Evolutionary conservation across 257 asterid genomes (phyloP), one percentile per base, ranked within the genome.

Genomic region (Parsonsia alboflavescens): DNA sequence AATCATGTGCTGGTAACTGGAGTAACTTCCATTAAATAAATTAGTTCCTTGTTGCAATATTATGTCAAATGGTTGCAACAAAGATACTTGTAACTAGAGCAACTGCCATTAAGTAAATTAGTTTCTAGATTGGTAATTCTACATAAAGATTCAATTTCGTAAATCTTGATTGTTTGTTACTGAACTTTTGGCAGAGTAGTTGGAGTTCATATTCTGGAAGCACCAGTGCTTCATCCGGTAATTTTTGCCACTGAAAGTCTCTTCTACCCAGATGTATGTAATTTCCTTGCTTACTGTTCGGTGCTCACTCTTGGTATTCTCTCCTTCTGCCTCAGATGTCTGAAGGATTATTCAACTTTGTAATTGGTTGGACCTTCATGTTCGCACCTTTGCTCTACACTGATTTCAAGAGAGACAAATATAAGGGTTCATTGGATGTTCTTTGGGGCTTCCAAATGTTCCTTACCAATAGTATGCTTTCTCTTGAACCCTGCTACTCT

Each of bases 281-380:
- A 54, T 28, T 5, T 36, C 50, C 28, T 17, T 16, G 11, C 8
- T 76, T 78, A 0, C 28, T 76, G 56, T 21, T 2, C 33, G 5
- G 57, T 36, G 44, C 82, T 82, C 71, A 73, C 63, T 45, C 68
- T 12, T 61, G 12, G 78, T 73, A 65, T 54, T 80, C 30, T 3
- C 68, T 56, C 70, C 64, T 78, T 30, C 76, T 69, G 70, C 42
- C 63, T 46, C 85, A 92, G 98, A 88, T 92, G 88, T 90, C 97
- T 53, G 99, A 94, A 85, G 99, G 98, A 68, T 83, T 94, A 73
- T 94, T 94, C 90, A 90, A 92, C 90, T 90, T 94, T 76, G 99
- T 94, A 16, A 81, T 94, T 67, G 99, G 89, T 59, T 94, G 99
- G 99, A 94, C 98, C 30, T 82, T 89, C 76, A 80, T 90, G 88